A percentile compares a stretch with the other conserved stretches of the same genome.
Conservation (phyloP, 2,329 filamentous ascomycete genomes). For the Alternaria sp. region DNA sequence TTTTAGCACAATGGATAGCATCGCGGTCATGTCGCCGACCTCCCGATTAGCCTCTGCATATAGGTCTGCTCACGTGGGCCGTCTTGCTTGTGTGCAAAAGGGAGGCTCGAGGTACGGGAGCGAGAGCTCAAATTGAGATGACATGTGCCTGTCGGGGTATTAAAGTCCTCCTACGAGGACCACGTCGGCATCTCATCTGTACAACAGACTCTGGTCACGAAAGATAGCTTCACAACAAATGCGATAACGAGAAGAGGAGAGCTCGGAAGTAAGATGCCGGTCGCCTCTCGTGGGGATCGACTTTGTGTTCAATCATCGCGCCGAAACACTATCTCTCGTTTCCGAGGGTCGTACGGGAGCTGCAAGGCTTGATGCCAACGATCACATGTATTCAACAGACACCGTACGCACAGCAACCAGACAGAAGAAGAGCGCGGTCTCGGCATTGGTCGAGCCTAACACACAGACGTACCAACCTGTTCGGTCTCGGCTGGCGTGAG, state of each 20-base stretch:
- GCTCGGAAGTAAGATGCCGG: conserved; percentile 60
- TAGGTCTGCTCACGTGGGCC: conserved; percentile 25
- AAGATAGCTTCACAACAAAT: conserved; percentile 63
- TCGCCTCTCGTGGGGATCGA: conserved; percentile 57
- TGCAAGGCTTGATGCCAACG: conserved; percentile 50
- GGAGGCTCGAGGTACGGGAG: conserved; percentile 56
- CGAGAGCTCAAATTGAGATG: conserved; percentile 61
- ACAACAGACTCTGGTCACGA: conserved; percentile 73
- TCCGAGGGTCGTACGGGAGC: conserved; percentile 29
- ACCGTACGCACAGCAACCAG: conserved; percentile 39
- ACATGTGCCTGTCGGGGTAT: conserved; percentile 75
- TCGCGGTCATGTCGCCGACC: conserved; percentile 69
- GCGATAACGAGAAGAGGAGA: conserved; percentile 55
- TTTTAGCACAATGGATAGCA: conserved; percentile 54
- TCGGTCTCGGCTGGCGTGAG: conserved; percentile 41
- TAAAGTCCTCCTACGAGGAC: conserved; percentile 78
- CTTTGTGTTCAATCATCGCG: conserved; percentile 60
- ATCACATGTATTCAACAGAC: conserved; percentile 37
- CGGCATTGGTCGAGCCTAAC: conserved; percentile 49
- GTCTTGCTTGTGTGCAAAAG: conserved; percentile 47
- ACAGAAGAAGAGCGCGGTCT: conserved; percentile 51
- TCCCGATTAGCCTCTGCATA: conserved; percentile 65
- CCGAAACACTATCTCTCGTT: conserved; percentile 17
- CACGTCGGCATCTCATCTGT: conserved; percentile 79
- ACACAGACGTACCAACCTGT: conserved; percentile 53